Evolutionary conservation across 495 filamentous ascomycete genomes (phyloP), one percentile per base, ranked within the genome.

Genomic region (Neurospora sp.): DNA sequence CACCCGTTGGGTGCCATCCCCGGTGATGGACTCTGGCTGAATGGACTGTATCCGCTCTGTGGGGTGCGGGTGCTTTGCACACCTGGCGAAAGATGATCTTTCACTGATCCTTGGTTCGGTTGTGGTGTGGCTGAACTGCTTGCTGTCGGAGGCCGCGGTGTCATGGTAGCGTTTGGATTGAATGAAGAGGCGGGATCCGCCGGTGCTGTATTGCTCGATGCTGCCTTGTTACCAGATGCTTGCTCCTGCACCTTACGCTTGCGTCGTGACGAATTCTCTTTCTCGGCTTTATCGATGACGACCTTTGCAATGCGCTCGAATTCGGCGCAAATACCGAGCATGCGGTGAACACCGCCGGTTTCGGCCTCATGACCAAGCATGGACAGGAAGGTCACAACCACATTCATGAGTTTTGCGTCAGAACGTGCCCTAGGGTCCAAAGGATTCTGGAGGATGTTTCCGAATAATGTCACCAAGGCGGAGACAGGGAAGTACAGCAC

Each of bases 401-500:
- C 86, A 77, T 90, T 93, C 94, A 99, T 98, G 44, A 98, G 83
- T 76, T 91, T 91, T 10, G 97, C 88, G 81, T 99, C 96, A 9
- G 93, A 92, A 18, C 93, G 90, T 48, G 95, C 94, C 40, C 94
- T 91, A 7, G 90, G 87, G 79, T 99, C 96, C 74, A 93, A 91
- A 0, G 96, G 96, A 75, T 98, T 98, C 80, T 99, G 96, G 5
- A 99, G 85, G 72, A 99, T 96, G 79, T 98, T 97, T 71, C 94
- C 96, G 79, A 99, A 99, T 38, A 99, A 85, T 4, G 96, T 99
- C 5, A 99, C 93, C 14, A 98, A 88, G 12, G 96, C 92, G 4
- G 96, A 98, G 18, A 99, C 94, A 6, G 96, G 96, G 83, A 96
- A 99, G 83, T 99, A 99, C 44, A 99, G 85, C 78, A 98, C 93